phyloP scores from a whole-genome alignment of 2,329 filamentous ascomycete species.

The Neonectria neomacrospora region DNA sequence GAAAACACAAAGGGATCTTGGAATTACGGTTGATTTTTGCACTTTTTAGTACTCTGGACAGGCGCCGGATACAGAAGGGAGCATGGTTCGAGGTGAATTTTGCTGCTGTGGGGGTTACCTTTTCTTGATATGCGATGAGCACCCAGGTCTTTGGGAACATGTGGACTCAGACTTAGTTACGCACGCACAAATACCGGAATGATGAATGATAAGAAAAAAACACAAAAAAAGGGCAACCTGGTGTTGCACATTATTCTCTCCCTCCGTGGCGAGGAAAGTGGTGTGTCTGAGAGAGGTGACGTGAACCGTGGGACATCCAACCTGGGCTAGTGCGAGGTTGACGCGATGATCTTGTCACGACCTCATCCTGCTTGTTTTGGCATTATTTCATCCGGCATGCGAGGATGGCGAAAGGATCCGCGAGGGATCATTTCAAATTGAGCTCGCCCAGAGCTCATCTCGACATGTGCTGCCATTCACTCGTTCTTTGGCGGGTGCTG shows the following conservation, averaged over 20 bases:
- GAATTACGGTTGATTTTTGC: conserved; percentile 35
- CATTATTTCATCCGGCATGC: conserved; percentile 20
- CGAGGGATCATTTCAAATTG: conserved; percentile 7
- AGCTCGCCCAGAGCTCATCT: conserved; percentile 21
- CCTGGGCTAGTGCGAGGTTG: background rate
- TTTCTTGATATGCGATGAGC: conserved; percentile 48
- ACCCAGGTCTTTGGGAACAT: conserved; percentile 49
- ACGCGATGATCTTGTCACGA: conserved; percentile 4
- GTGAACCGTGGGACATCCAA: conserved; percentile 1
- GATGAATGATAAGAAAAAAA: conserved; percentile 42
- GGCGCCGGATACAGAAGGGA: conserved; percentile 49
- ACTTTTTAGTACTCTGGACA: conserved; percentile 47
- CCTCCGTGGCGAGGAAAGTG: conserved; percentile 26
- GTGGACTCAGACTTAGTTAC: conserved; percentile 46
- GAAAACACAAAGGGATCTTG: conserved; percentile 28
- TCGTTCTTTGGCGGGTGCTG: conserved; percentile 39
- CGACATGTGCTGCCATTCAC: conserved; percentile 21
- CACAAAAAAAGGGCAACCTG: conserved; percentile 29
- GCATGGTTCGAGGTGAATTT: conserved; percentile 51
- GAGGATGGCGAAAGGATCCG: conserved; percentile 3
- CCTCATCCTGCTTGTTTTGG: background rate
- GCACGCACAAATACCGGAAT: conserved; percentile 46
- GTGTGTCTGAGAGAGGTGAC: conserved; percentile 4
- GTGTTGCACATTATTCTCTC: conserved; percentile 29
- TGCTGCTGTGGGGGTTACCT: conserved; percentile 44